Conservation (phyloP, 1,284 basidiomycete genomes). For the Exsudoporus floridanus region DNA sequence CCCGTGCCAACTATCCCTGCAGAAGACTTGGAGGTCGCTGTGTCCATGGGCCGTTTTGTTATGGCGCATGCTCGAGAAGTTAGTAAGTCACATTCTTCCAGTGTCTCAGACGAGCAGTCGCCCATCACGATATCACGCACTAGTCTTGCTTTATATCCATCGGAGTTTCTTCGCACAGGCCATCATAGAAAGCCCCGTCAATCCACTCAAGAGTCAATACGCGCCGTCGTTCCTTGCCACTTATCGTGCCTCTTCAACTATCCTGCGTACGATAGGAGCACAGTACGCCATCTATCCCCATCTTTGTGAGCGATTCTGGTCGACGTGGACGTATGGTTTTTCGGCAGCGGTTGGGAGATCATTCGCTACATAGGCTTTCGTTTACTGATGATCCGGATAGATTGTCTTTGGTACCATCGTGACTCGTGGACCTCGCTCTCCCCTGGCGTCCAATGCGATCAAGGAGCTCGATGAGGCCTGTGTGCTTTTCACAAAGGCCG, state of each 20-base stretch:
- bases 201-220: constrained; percentile 58
- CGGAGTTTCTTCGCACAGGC: constrained; percentile 70
- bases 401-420: constrained; percentile 69
- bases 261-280: constrained; percentile 55
- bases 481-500: constrained; percentile 56
- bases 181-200: constrained; percentile 58
- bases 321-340: constrained; percentile 66
- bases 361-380: neutral
- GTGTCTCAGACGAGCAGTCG: constrained; percentile 1
- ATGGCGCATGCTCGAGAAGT: constrained; percentile 56
- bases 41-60: constrained; percentile 51
- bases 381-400: constrained; percentile 36
- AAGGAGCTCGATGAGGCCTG: constrained; percentile 62
- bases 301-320: constrained; percentile 54
- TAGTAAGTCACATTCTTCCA: constrained; percentile 40
- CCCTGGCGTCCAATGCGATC: constrained; percentile 58
- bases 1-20: constrained; percentile 14
- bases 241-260: constrained; percentile 55
- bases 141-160: constrained; percentile 69
- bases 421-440: constrained; percentile 58
- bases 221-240: constrained; percentile 65
- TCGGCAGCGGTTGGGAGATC: constrained; percentile 53
- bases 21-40: constrained; percentile 28
- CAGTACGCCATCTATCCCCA: constrained; percentile 54
- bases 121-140: constrained; percentile 2